A percentile compares a stretch with the other conserved stretches of the same genome.
These are phyloP conservation scores for Phialocephala sp. DNA, from an alignment of 2,329 filamentous ascomycete species.

Conservation along the genomic window DNA sequence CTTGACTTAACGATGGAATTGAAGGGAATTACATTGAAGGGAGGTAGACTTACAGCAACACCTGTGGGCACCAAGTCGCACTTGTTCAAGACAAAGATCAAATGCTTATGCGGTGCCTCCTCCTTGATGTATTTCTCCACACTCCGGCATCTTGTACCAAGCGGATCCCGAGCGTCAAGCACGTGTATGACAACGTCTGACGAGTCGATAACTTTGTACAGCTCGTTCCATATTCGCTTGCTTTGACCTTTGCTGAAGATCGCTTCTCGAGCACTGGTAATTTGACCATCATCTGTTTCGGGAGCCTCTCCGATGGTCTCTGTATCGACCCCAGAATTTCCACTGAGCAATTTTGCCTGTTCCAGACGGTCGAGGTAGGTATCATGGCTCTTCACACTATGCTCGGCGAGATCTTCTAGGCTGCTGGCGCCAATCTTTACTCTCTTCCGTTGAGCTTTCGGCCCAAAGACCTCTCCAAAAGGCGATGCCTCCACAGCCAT, in stretches of 20 bases:
- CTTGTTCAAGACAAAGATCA: constrained; percentile 90
- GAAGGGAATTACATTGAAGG: constrained; percentile 24
- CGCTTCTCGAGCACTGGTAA: constrained; percentile 75
- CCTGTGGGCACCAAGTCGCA: constrained; percentile 90
- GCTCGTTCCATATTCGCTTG: constrained; percentile 96
- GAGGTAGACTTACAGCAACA: constrained; percentile 83
- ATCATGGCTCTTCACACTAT: constrained; percentile 81
- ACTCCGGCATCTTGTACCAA: constrained; percentile 87
- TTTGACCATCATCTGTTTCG: constrained; percentile 49
- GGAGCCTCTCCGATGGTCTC: constrained; percentile 53
- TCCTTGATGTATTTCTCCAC: constrained; percentile 93
- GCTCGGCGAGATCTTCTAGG: constrained; percentile 80
- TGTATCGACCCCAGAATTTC: constrained; percentile 60
- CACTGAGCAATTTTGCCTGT: constrained; percentile 77
- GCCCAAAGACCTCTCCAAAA: constrained; percentile 88
- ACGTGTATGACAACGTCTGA: constrained; percentile 97
- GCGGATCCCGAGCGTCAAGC: constrained; percentile 84
- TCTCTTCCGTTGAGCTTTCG: constrained; percentile 90
- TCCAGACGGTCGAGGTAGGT: constrained; percentile 81
- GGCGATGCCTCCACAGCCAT: constrained; percentile 88
- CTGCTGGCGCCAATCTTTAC: constrained; percentile 86
- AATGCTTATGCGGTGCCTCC: constrained; percentile 94
- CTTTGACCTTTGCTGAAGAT: constrained; percentile 95
- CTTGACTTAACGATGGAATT: constrained; percentile 82
- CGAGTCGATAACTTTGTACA: constrained; percentile 94